phyloP scores from a whole-genome alignment of 1,284 basidiomycete species.

The Tylopilus sp. region DNA sequence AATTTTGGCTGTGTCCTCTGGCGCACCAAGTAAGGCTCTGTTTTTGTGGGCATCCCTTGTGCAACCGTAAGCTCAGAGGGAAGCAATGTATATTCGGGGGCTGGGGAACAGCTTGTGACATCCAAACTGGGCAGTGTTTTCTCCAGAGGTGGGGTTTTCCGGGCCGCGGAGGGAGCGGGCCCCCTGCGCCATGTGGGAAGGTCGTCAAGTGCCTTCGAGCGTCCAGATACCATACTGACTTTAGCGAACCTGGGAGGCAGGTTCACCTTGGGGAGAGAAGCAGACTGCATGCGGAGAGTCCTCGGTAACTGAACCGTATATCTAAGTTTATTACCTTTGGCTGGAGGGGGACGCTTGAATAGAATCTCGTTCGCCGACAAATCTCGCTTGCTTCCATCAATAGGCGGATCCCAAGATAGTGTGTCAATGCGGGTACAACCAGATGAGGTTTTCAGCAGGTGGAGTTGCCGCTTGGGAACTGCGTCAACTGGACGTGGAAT shows the following conservation, averaged over 20 bases:
- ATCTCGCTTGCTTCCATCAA: conserved; percentile 65
- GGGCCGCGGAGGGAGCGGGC: conserved; percentile 21
- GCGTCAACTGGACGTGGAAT: conserved; percentile 51
- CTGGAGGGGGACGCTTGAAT: conserved; percentile 55
- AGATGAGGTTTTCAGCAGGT: conserved; percentile 49
- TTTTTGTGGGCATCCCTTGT: conserved; percentile 28
- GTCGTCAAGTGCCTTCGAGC: conserved; percentile 57
- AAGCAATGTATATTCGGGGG: conserved; percentile 27
- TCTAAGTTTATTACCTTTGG: conserved; percentile 54
- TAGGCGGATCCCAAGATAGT: conserved; percentile 77
- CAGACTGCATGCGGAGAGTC: conserved; percentile 22
- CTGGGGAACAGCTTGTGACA: conserved; percentile 42
- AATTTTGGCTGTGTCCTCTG: conserved; percentile 42
- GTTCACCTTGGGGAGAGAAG: conserved; percentile 52
- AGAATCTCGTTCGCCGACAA: conserved; percentile 75
- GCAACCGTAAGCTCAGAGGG: conserved; percentile 17
- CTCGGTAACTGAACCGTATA: conserved; percentile 65
- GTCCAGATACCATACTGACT: conserved; percentile 50
- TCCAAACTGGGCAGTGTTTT: conserved; percentile 32
- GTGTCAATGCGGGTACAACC: conserved; percentile 66
- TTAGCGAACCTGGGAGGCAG: conserved; percentile 48
- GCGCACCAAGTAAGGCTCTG: conserved; percentile 34
- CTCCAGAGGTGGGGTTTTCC: conserved; percentile 18
- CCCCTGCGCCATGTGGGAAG: conserved; percentile 65
- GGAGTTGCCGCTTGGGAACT: conserved; percentile 55